Percentiles rank a stretch among this genome's conserved stretches.
Conservation (phyloP, 305 asterid species). For the Fraxinus paxiana region DNA sequence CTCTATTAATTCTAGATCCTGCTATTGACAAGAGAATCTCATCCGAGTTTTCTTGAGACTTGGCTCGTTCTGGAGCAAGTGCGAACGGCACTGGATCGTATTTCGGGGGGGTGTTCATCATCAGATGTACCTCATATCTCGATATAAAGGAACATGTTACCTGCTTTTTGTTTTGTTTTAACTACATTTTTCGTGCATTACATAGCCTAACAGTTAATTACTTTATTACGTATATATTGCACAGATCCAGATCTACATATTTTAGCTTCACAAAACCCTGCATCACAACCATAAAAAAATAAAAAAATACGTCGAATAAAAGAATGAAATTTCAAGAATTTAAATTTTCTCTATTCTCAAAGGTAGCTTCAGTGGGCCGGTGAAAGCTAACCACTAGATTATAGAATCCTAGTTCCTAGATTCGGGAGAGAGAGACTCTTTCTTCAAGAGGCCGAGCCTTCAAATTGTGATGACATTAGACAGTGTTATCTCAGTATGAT, state of each 20-base stretch:
- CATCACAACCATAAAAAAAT: too few species aligned
- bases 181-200: background rate
- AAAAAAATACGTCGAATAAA: background rate
- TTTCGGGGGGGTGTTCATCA: background rate
- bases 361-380: background rate
- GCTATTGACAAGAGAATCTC: background rate
- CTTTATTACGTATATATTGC: background rate
- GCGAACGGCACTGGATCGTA: background rate
- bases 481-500: constrained; percentile 53
- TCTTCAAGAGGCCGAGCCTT: background rate
- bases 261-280: background rate
- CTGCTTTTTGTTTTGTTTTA: background rate
- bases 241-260: background rate
- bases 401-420: background rate
- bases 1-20: too few species aligned
- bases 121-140: background rate
- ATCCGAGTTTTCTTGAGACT: background rate
- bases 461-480: constrained; percentile 43
- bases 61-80: background rate
- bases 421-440: background rate
- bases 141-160: background rate
- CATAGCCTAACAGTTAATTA: background rate
- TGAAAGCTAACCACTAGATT: background rate
- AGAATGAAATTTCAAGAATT: background rate
- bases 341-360: background rate